Evolutionary conservation across 2,329 filamentous ascomycete genomes (phyloP).

Genomic region (Ophiostoma novo-ulmi): DNA sequence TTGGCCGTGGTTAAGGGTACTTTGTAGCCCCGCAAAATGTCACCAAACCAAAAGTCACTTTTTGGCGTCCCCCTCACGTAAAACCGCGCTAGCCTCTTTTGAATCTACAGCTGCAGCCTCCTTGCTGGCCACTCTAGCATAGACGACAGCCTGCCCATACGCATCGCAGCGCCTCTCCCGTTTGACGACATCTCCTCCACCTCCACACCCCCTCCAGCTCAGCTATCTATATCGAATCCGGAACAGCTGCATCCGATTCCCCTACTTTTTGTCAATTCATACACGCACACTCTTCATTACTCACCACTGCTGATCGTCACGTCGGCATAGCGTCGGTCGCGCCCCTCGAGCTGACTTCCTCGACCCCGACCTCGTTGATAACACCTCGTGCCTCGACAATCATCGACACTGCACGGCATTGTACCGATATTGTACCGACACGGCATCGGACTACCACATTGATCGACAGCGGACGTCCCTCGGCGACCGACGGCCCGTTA

Average conservation of each 20-base stretch:
- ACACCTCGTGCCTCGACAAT: neutral
- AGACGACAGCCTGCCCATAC: neutral
- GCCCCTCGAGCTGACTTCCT: conserved; percentile 2
- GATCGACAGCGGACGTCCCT: neutral
- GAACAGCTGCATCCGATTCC: neutral
- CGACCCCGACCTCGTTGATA: neutral
- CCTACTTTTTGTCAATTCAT: neutral
- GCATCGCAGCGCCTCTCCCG: conserved; percentile 2
- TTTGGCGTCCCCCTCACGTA: conserved; percentile 3
- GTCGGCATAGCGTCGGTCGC: neutral
- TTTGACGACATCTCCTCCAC: conserved; percentile 13
- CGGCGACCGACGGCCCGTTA: neutral
- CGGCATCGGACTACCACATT: neutral
- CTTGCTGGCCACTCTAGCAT: conserved; percentile 6
- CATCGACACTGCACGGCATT: neutral
- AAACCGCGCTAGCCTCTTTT: conserved; percentile 6
- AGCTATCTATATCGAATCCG: neutral
- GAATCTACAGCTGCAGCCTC: conserved; percentile 1
- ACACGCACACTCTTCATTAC: neutral
- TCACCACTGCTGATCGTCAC: neutral
- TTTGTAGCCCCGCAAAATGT: neutral
- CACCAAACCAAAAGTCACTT: neutral
- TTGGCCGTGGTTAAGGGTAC: neutral
- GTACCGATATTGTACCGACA: neutral
- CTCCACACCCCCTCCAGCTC: conserved; percentile 8